A percentile compares a stretch with the other conserved stretches of the same genome.
phyloP scores from a whole-genome alignment of 2,329 filamentous ascomycete species.

The Colletotrichum salicis region DNA sequence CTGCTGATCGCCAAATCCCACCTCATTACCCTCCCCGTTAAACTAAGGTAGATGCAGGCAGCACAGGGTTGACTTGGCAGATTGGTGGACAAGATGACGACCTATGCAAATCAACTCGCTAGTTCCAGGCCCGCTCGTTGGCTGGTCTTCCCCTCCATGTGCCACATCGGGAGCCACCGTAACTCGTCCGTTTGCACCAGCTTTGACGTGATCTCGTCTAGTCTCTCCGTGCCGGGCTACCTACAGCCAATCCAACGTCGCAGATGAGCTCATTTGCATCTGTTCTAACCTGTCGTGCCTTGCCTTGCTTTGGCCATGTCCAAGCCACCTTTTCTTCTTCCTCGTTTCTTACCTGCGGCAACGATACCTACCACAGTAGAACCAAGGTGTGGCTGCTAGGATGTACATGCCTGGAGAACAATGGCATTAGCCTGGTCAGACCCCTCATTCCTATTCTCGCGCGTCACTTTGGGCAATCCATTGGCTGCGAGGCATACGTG shows the following conservation, averaged over 20 bases:
- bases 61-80: conserved; percentile 17
- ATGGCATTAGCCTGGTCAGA: not conserved
- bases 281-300: conserved; percentile 1
- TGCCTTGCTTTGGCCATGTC: conserved; percentile 17
- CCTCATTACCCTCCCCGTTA: not conserved
- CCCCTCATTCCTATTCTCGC: not conserved
- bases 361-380: not conserved
- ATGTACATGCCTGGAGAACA: not conserved
- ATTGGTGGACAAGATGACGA: conserved; percentile 31
- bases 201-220: conserved; percentile 23
- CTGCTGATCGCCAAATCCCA: conserved; percentile 19
- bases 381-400: conserved; percentile 9
- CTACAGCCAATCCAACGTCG: not conserved
- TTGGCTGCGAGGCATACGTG: not conserved
- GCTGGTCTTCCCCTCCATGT: not conserved
- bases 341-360: not conserved
- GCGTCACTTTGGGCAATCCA: not conserved
- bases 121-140: conserved; percentile 15
- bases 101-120: not conserved
- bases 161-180: conserved; percentile 16
- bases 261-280: not conserved
- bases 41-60: conserved; percentile 6
- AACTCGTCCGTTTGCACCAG: conserved; percentile 20
- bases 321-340: conserved; percentile 4
- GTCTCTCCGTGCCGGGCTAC: not conserved